Base-by-base conservation (phyloP, 495 filamentous ascomycete genomes). In the Podospora bellae-mahoneyi region DNA sequence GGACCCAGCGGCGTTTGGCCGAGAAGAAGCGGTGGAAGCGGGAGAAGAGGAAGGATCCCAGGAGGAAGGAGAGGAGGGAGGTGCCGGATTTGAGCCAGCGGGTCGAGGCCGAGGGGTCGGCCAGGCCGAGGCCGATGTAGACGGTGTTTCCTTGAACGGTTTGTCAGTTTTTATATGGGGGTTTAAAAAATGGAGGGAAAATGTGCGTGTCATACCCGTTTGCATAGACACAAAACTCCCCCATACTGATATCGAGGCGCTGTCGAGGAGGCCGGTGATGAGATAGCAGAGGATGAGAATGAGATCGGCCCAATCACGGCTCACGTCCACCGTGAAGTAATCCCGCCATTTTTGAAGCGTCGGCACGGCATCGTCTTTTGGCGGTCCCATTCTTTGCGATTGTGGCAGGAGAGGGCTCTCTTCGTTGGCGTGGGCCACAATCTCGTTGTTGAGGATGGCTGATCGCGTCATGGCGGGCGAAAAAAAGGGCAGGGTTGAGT, bases 181-280 rank as follows among this genome's bases (percentile, higher is more conserved):
- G 16, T n/a, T 1, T 9, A 9, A 10, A 9, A 30, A 19, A 60
- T 13, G 39, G 39, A 13, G 39, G 39, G 39, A 9, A 30, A 26
- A 60, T 32, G 30, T 4, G 30, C 4, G 30, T 4, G 30, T 5
- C 74, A 7, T 44, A 81, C 90, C 90, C 27, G 90, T 92, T 73
- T 93, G 90, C 90, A 93, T 92, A 71, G 86, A 89, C 27, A 90
- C 89, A 71, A 93, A 92, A 1, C 87, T 87, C 15, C 89, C 89
- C 90, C 90, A 92, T 27, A 88, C 88, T 28, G 86, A 88, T 61
- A 91, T 87, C 9, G 89, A 85, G 1, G 89, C 84, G 80, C 87
- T 89, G 74, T 93, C 90, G 6, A 93, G 82, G 0, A 93, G 78
- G 2, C 90, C 90, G 9, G 90, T 93, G 75, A 91, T 89, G 66